Evolutionary conservation across 2,329 filamentous ascomycete genomes (phyloP).

Genomic region (Fusarium sp.): DNA sequence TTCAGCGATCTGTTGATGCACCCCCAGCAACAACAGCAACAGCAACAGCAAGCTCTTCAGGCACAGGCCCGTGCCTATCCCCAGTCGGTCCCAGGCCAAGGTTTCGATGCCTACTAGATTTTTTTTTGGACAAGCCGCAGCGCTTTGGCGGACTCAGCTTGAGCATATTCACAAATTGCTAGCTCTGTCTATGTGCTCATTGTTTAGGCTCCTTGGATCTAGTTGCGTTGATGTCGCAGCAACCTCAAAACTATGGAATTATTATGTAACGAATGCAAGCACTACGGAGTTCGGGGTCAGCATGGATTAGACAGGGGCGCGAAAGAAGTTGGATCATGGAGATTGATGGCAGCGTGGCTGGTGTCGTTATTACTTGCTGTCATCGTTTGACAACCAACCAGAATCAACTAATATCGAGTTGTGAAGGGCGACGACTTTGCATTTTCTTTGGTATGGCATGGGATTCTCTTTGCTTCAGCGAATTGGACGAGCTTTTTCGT

Average conservation of each 20-base stretch:
- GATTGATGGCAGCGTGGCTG: slow-evolving; percentile 11
- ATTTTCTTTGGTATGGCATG: slow-evolving; percentile 13
- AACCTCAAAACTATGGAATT: slow-evolving; percentile 16
- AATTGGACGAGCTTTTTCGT: slow-evolving; percentile 10
- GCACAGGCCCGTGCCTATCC: slow-evolving; percentile 55
- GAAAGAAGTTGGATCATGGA: slow-evolving; percentile 31
- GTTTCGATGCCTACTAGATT: slow-evolving; percentile 50
- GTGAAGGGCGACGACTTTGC: slow-evolving; percentile 10
- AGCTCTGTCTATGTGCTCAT: neutral
- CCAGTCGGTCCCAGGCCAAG: slow-evolving; percentile 52
- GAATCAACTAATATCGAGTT: slow-evolving; percentile 31
- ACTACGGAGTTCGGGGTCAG: slow-evolving; percentile 37
- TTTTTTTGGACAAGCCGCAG: neutral
- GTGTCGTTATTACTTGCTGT: slow-evolving; percentile 9
- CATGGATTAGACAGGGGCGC: slow-evolving; percentile 37
- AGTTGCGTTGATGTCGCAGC: slow-evolving; percentile 9
- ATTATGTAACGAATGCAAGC: slow-evolving; percentile 25
- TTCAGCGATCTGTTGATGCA: slow-evolving; percentile 79
- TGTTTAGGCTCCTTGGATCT: slow-evolving; percentile 7
- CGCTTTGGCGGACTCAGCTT: neutral
- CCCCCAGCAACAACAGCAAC: slow-evolving; percentile 58
- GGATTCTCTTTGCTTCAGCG: slow-evolving; percentile 26
- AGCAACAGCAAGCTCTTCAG: slow-evolving; percentile 53
- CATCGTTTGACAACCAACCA: slow-evolving; percentile 4
- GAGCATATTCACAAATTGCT: slow-evolving; percentile 1